Conservation (phyloP, 2,329 filamentous ascomycete genomes). For the Diaporthe longicolla region DNA sequence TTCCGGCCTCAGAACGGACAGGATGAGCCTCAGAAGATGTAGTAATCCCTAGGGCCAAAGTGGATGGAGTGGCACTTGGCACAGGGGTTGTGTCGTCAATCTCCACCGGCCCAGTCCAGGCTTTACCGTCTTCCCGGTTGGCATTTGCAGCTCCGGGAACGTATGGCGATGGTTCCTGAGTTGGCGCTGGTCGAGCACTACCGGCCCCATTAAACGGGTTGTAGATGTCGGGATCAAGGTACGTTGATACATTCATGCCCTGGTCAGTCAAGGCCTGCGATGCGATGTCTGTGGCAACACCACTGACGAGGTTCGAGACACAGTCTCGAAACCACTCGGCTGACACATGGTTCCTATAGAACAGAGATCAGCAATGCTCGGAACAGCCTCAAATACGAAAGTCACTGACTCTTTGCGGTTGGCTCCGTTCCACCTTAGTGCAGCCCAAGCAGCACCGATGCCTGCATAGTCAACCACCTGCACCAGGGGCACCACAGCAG, state of each 20-base stretch:
- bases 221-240: constrained; percentile 12
- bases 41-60: too few species aligned
- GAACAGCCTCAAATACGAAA: accelerated
- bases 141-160: neutral
- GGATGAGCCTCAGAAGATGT: too few species aligned
- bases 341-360: constrained; percentile 26
- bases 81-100: accelerated
- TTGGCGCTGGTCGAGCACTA: neutral
- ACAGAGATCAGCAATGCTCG: neutral
- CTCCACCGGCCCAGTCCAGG: too few species aligned
- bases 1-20: too few species aligned
- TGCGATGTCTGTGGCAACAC: constrained; percentile 24
- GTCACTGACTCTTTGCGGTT: constrained; percentile 17
- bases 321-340: constrained; percentile 31
- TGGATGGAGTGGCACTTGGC: too few species aligned
- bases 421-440: constrained; percentile 26
- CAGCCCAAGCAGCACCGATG: neutral
- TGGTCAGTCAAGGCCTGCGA: neutral
- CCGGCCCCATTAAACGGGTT: neutral
- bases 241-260: neutral
- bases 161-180: neutral
- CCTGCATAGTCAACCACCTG: neutral
- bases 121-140: neutral
- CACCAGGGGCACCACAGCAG: constrained; percentile 11
- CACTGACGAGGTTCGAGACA: constrained; percentile 26